These are phyloP conservation scores for Sporisorium scitamineum DNA, from an alignment of 1,284 basidiomycete genomes.

Conservation along the genomic window DNA sequence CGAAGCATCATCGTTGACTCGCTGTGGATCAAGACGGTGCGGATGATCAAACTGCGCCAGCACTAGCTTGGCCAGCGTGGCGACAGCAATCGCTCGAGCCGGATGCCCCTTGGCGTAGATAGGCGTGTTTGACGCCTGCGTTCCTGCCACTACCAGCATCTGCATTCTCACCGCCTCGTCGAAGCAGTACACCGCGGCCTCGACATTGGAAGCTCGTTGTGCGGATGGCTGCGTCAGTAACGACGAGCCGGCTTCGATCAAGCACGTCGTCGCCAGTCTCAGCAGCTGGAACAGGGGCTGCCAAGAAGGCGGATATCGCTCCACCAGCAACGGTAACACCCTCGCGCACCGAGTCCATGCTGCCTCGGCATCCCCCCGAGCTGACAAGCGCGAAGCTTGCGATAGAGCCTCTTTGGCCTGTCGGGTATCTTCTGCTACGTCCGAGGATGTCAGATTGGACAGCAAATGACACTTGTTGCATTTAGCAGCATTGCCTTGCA, in stretches of 20 bases:
- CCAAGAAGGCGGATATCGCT: constrained; percentile 68
- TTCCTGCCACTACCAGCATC: constrained; percentile 75
- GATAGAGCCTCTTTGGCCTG: constrained; percentile 78
- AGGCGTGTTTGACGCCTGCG: constrained; percentile 67
- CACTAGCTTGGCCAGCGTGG: constrained; percentile 84
- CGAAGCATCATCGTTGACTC: not conserved
- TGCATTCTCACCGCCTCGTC: constrained; percentile 63
- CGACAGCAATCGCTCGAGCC: constrained; percentile 79
- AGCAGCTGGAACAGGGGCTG: constrained; percentile 82
- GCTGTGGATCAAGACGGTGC: constrained; percentile 14
- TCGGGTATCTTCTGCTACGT: constrained; percentile 75
- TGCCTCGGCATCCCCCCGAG: constrained; percentile 65
- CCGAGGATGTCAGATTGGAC: constrained; percentile 72
- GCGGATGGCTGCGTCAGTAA: constrained; percentile 4
- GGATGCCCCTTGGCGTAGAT: constrained; percentile 81
- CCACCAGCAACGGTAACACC: constrained; percentile 75
- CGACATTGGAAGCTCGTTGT: constrained; percentile 1
- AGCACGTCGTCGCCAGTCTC: constrained; percentile 77
- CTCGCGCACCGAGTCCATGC: constrained; percentile 76
- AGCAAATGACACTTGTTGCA: constrained; percentile 73
- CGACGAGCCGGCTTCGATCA: constrained; percentile 71
- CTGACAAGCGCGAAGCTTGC: constrained; percentile 75
- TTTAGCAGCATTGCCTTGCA: constrained; percentile 4
- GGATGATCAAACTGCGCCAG: constrained; percentile 76
- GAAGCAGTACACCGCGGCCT: constrained; percentile 41